Evolutionary conservation across 2,329 filamentous ascomycete genomes (phyloP), one percentile per base, ranked within the genome.

Genomic region (Scolecobasidium constrictum): DNA sequence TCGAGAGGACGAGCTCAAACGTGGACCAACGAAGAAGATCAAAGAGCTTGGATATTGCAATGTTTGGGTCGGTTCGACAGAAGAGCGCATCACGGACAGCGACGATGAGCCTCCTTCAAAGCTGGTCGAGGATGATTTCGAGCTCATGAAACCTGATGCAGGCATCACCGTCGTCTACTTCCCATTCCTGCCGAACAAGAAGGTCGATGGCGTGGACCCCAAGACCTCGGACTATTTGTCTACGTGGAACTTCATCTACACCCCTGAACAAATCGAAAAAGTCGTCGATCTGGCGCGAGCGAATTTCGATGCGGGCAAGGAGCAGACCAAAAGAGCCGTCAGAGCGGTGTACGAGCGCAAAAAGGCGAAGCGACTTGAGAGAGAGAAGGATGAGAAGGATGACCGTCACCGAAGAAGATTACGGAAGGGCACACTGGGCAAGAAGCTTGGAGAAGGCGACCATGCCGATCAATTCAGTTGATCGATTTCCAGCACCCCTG

Each of bases 231-330:
- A 94, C 47, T 96, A 87, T 62, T 78, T 96, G 68, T 86, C 79
- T 51, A 98, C 92, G 0, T 98, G 92, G 92, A 98, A 98, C 58
- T 96, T 96, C 58, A 80, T 95, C 21, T 98, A 96, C 60, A 93
- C 84, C 2, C 81, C 87, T 0, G 81, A 92, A 45, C 82, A 98
- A 60, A 79, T 98, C 41, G 88, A 96, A 52, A 75, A 77, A 19
- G 86, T 94, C 1, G 82, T 94, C 2, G 71, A 74, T 4, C 72
- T 98, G 20, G 88, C 92, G 1, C 73, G 78, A 43, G 86, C 86
- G 9, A 98, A 98, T 61, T 98, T 86, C 52, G 71, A 76, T 4
- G 86, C 94, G 58, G 87, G 90, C 1, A 75, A 76, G 39, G 83
- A 85, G 44, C 78, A 84, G 61, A 85, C 92, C 16, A 79, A 77